phyloP scores from a whole-genome alignment of 768 basidiomycete species.

The Agaricus sinodeliciosus region DNA sequence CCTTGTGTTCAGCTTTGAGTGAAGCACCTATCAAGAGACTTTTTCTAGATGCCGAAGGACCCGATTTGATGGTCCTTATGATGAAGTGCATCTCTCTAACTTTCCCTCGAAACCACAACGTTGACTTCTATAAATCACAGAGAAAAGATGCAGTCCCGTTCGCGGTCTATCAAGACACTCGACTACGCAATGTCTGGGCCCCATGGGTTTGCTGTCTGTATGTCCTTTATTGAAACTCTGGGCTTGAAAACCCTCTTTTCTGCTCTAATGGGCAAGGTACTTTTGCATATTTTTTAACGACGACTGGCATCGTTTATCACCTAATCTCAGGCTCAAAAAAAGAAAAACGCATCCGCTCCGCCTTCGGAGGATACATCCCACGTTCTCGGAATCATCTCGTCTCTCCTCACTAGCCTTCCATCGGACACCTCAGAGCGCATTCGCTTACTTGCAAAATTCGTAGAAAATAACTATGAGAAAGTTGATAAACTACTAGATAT shows the following conservation, averaged over 20 bases:
- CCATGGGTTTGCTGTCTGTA: slow-evolving; percentile 62
- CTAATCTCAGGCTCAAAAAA: slow-evolving; percentile 44
- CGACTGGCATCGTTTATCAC: neutral
- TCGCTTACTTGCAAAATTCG: slow-evolving; percentile 87
- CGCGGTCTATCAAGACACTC: slow-evolving; percentile 83
- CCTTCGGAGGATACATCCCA: slow-evolving; percentile 83
- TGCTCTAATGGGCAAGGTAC: slow-evolving; percentile 90
- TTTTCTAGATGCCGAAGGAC: slow-evolving; percentile 88
- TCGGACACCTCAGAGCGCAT: slow-evolving; percentile 79
- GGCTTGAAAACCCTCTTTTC: slow-evolving; percentile 90
- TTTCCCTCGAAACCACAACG: neutral
- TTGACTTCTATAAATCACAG: slow-evolving; percentile 30
- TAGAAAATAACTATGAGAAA: slow-evolving; percentile 90
- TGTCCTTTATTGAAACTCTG: slow-evolving; percentile 79
- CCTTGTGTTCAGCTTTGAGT: slow-evolving; percentile 77
- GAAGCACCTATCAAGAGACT: slow-evolving; percentile 73
- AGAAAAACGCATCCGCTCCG: slow-evolving; percentile 47
- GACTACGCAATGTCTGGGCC: slow-evolving; percentile 86
- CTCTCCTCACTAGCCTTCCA: slow-evolving; percentile 79
- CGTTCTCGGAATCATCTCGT: slow-evolving; percentile 81
- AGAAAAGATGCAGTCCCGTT: slow-evolving; percentile 76
- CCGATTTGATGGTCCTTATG: slow-evolving; percentile 96
- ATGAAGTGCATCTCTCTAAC: slow-evolving; percentile 70
- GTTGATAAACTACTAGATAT: slow-evolving; percentile 89
- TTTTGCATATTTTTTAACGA: neutral